phyloP scores from a whole-genome alignment of 495 filamentous ascomycete genomes.

The Penicillium desertorum region DNA sequence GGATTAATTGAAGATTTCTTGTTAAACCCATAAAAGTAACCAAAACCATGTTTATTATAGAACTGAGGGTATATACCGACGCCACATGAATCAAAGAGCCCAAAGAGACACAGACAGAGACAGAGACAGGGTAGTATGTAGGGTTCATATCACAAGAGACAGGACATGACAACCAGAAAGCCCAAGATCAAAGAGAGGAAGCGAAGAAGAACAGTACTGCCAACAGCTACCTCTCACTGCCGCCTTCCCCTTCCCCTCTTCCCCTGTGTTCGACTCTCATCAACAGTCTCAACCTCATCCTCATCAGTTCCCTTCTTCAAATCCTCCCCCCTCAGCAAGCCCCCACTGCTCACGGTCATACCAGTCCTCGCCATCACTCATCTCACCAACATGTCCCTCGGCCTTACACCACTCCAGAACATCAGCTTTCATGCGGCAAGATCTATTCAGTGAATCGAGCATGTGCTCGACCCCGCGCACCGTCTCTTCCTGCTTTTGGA shows the following conservation, averaged over 20 bases:
- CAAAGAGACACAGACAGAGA: neutral
- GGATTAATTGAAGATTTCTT: neutral
- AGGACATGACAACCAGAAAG: conserved; percentile 9
- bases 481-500: conserved; percentile 95
- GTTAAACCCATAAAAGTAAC: neutral
- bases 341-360: conserved; percentile 90
- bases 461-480: conserved; percentile 76
- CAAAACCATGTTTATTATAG: conserved; percentile 7
- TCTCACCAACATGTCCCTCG: conserved; percentile 79
- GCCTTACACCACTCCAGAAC: conserved; percentile 87
- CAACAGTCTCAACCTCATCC: conserved; percentile 75
- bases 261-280: conserved; percentile 74
- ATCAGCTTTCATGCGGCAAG: conserved; percentile 72
- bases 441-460: conserved; percentile 70
- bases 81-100: conserved; percentile 11
- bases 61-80: conserved; percentile 16
- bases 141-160: neutral
- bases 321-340: conserved; percentile 64
- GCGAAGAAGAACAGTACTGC: neutral
- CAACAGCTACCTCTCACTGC: conserved; percentile 21
- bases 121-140: conserved; percentile 6
- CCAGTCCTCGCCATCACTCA: conserved; percentile 96
- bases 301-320: conserved; percentile 90
- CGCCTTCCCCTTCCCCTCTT: conserved; percentile 52
- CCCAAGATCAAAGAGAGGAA: neutral